Percentiles rank a stretch among this genome's conserved stretches.
Evolutionary conservation across 208 protist genomes (phyloP).

Genomic region (Acanthamoeba sp.): DNA sequence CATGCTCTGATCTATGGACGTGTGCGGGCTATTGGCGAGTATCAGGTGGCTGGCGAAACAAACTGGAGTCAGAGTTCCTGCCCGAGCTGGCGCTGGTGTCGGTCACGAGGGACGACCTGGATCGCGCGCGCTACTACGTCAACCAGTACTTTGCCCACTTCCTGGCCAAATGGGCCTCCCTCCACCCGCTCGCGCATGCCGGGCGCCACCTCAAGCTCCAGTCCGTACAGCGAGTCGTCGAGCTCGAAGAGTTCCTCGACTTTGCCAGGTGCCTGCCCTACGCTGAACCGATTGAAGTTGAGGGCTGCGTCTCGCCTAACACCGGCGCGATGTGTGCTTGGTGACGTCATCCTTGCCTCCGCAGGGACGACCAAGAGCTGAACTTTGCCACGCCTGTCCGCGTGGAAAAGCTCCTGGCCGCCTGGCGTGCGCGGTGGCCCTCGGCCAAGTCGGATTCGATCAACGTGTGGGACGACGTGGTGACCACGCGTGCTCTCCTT

Average conservation of each 20-base stretch:
- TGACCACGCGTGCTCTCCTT: constrained; percentile 79
- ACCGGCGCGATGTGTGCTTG: not conserved
- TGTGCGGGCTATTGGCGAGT: not conserved
- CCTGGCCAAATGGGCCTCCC: constrained; percentile 83
- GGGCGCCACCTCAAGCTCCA: constrained; percentile 84
- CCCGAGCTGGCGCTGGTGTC: constrained; percentile 81
- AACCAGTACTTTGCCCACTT: constrained; percentile 82
- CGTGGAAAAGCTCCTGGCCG: constrained; percentile 30
- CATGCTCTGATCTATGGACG: too few species aligned
- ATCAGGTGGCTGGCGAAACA: not conserved
- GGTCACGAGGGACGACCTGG: constrained; percentile 79
- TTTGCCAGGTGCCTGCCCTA: constrained; percentile 59
- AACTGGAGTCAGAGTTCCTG: constrained; percentile 71
- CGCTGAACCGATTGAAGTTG: not conserved
- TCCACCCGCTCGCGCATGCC: constrained; percentile 80
- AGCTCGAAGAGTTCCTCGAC: constrained; percentile 87
- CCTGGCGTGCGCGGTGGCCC: constrained; percentile 64
- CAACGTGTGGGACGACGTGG: constrained; percentile 88
- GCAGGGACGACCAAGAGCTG: constrained; percentile 48
- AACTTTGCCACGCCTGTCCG: constrained; percentile 44
- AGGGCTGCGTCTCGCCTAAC: not conserved
- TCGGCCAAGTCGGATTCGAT: constrained; percentile 81
- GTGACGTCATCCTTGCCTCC: not conserved
- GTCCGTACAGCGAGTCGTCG: constrained; percentile 85
- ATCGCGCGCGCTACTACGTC: constrained; percentile 83